Evolutionary conservation across 257 asterid species (phyloP), one percentile per base, ranked within the genome.

Genomic region (Craterostigma plantagineum): DNA sequence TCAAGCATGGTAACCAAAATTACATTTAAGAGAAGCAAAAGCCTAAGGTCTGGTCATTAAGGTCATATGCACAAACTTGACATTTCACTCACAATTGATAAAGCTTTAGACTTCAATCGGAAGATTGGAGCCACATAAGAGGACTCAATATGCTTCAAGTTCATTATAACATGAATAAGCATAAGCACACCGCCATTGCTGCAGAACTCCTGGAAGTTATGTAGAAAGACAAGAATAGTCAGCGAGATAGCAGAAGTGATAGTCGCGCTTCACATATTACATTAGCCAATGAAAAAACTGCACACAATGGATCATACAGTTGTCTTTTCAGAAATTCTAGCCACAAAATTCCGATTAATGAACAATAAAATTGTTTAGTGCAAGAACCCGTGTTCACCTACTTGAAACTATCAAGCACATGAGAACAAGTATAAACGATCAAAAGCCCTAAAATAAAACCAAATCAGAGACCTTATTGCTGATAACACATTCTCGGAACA

Each of bases 171-270:
- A 54, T 64, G 79, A 52, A 69, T 82, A 66, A 90, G 73, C 50
- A 75, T 43, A 52, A 90, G 84, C 45, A 67, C 68, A 14, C 94
- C 95, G 43, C 99, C 96, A 58, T 80, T 79, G 76, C 81, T 63
- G 55, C 92, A 83, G 58, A 90, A 58, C 67, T 79, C 94, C 99
- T 90, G 78, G 17, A 50, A 41, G 61, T n/a, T 42, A 41, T 43
- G 18, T 38, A 56, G 43, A 27, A 54, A 35, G 50, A 13, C 23
- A 33, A 52, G 56, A 33, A 44, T 53, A 40, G 58, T 51, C 45
- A 63, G 54, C 43, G 56, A 44, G 51, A 39, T 38, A 38, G 41
- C 30, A 23, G 30, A 23, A 23, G 30, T 23, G 2, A 2, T 2
- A 23, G 30, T 23, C 30, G 2, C 30, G 30, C 6, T 23, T 23